phyloP scores from a whole-genome alignment of 176 grass and related monocot species.

The Microstegium vimineum region DNA sequence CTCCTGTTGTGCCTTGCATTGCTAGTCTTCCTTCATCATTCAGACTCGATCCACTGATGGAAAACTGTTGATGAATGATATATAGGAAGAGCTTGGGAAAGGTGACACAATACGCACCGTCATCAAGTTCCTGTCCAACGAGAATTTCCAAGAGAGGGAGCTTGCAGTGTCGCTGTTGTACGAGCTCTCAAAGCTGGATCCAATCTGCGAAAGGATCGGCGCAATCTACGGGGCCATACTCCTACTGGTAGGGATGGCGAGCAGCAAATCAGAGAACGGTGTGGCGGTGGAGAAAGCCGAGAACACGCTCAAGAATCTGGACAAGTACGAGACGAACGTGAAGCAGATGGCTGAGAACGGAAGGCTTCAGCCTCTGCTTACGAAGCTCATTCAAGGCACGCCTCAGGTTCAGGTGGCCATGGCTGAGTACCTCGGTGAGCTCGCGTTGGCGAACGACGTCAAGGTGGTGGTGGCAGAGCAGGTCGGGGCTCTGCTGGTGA shows the following conservation, averaged over 20 bases:
- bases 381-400: constrained; percentile 45
- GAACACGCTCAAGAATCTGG: constrained; percentile 66
- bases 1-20: no score
- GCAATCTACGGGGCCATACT: constrained; percentile 65
- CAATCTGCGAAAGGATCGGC: constrained; percentile 52
- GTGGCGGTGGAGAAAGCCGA: constrained; percentile 65
- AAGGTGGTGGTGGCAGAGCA: constrained; percentile 67
- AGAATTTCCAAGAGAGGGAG: constrained; percentile 65
- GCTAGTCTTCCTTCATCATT: no score
- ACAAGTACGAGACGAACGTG: constrained; percentile 57
- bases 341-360: constrained; percentile 90
- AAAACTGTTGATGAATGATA: no score
- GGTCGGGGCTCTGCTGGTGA: constrained; percentile 53
- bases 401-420: constrained; percentile 59
- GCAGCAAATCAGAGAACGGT: constrained; percentile 60
- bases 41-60: no score
- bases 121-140: constrained; percentile 72
- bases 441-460: constrained; percentile 59
- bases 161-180: constrained; percentile 56
- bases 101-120: constrained; percentile 74
- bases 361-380: constrained; percentile 66
- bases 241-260: constrained; percentile 72
- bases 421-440: constrained; percentile 67
- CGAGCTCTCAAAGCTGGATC: constrained; percentile 52
- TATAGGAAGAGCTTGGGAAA: constrained; percentile 39